These are phyloP conservation scores for Podospora pseudoanserina DNA, from an alignment of 495 filamentous ascomycete species.

Conservation along the genomic window DNA sequence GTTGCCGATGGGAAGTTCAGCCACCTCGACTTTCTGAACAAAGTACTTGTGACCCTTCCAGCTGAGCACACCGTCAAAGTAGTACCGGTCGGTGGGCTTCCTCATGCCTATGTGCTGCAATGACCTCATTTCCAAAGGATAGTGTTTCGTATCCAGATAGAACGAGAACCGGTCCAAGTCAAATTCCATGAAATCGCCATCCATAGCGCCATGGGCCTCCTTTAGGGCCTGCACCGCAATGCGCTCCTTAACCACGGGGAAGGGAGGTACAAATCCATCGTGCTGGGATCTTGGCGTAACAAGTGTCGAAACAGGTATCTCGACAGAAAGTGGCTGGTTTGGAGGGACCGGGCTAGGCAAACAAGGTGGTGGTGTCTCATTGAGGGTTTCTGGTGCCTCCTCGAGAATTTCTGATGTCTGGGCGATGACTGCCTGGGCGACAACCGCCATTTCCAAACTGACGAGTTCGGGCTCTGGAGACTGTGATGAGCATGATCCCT, in stretches of 20 bases:
- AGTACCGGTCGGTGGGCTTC: conserved; percentile 32
- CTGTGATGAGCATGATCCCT: too few species aligned
- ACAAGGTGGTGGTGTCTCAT: not conserved
- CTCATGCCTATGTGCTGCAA: conserved; percentile 47
- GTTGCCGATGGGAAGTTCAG: conserved; percentile 59
- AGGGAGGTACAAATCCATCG: conserved; percentile 18
- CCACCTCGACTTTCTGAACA: conserved; percentile 53
- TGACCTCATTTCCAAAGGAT: conserved; percentile 47
- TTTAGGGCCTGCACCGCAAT: conserved; percentile 30
- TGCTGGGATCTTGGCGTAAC: conserved; percentile 21
- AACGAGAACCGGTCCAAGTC: conserved; percentile 51
- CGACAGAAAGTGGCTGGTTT: conserved; percentile 19
- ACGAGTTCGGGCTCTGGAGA: too few species aligned
- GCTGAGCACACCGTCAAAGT: conserved; percentile 59
- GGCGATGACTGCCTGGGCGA: too few species aligned
- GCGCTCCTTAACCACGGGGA: conserved; percentile 24
- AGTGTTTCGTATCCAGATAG: conserved; percentile 38
- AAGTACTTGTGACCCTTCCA: conserved; percentile 42
- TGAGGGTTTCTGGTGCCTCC: too few species aligned
- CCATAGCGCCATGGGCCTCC: not conserved
- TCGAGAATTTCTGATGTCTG: too few species aligned
- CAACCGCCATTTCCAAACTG: not conserved
- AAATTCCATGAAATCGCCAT: conserved; percentile 39
- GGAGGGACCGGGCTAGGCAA: not conserved
- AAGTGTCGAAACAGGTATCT: conserved; percentile 25